These are phyloP conservation scores for Phlyctochytrium planicorne DNA, from an alignment of 192 early-diverging fungal genomes.

Conservation along the genomic window DNA sequence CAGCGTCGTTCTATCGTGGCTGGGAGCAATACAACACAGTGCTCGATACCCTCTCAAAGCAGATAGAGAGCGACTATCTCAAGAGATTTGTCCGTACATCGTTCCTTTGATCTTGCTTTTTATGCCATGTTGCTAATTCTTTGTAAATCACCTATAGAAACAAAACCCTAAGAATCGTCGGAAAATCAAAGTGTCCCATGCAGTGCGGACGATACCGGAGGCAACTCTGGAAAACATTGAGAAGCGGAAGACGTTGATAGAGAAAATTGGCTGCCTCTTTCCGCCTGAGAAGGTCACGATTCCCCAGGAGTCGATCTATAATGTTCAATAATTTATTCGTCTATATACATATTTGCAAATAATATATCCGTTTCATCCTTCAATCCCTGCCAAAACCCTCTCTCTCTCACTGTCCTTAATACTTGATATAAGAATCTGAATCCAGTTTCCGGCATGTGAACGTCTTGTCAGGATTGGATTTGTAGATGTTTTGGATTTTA, in stretches of 20 bases:
- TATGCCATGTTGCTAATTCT: neutral
- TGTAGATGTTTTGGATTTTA: conserved; percentile 78
- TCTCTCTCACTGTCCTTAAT: too few relatives aligned
- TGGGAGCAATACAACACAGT: conserved; percentile 87
- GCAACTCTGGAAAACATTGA: conserved; percentile 31
- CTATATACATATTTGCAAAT: neutral
- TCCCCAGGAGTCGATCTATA: conserved; percentile 35
- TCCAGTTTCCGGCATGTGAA: conserved; percentile 52
- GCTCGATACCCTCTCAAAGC: conserved; percentile 83
- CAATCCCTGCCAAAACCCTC: too few relatives aligned
- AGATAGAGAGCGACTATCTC: conserved; percentile 83
- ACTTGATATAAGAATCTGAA: conserved; percentile 41
- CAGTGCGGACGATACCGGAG: conserved; percentile 28
- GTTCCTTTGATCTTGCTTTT: neutral
- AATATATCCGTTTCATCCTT: too few relatives aligned
- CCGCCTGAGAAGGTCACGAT: conserved; percentile 32
- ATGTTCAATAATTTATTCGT: neutral
- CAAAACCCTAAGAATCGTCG: conserved; percentile 26
- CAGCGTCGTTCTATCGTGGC: conserved; percentile 71
- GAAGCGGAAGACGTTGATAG: conserved; percentile 35
- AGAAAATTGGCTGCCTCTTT: conserved; percentile 38
- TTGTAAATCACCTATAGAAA: conserved; percentile 10
- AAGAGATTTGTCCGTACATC: conserved; percentile 69
- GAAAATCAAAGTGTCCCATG: conserved; percentile 2
- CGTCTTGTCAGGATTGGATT: conserved; percentile 48